Evolutionary conservation across 768 basidiomycete genomes (phyloP), one percentile per base, ranked within the genome.

Genomic region (Boletus pseudopeckii): DNA sequence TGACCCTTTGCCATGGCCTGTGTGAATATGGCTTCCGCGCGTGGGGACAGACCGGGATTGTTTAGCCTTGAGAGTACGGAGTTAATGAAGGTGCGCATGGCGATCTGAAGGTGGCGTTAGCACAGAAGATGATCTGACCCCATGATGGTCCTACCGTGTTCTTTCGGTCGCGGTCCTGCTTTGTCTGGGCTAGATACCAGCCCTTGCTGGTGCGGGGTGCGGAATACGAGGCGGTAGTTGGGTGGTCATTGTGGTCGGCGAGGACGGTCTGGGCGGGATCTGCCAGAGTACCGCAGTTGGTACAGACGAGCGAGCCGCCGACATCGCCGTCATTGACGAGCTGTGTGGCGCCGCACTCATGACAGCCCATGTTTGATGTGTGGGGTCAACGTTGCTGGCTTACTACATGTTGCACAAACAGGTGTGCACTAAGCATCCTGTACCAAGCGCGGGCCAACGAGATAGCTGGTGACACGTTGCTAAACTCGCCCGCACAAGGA

Each of bases 1-100:
- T 74, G 67, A 14, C 79, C 80, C 32, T 74, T 74, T 22, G 70
- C 55, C 80, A 84, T 88, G 24, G 81, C 81, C 59, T 85, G 82
- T 70, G 80, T 79, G 71, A 92, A 92, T 26, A 92, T 70, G 51
- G 76, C 75, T 54, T 78, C 79, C 13, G 86, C 85, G 58, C 90
- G 87, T 59, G 80, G 76, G 56, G 83, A 76, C 62, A 84, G 72
- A 65, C 83, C 84, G 60, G 83, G 69, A 54, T 76, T 77, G 61
- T 79, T 78, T 28, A 90, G 73, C 60, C 80, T 82, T 45, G 75
- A 71, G 52, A 85, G 76, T 36, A 90, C 72, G 41, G 81, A 77
- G 56, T 70, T 74, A 59, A 91, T 85, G 70, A 83, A 86, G 40
- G 76, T 74, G 45, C 78, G 74, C 72, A 88, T 87, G 37, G 83